Evolutionary conservation across 1,284 basidiomycete genomes (phyloP), one percentile per base, ranked within the genome.

Genomic region (Moesziomyces globuligerus): DNA sequence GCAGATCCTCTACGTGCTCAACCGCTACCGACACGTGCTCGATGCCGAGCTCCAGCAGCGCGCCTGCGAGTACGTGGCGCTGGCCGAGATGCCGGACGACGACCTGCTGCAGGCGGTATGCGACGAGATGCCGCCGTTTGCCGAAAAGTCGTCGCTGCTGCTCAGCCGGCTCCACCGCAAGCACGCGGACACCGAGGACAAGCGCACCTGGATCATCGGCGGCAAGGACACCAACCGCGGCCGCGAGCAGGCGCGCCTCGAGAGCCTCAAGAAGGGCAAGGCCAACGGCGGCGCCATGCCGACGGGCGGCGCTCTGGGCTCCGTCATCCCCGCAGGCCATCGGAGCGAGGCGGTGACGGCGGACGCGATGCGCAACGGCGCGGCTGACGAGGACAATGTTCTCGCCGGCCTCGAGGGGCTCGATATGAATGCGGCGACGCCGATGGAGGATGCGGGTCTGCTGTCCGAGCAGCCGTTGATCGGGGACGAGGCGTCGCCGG

Each of bases 81-180:
- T 80, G 29, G 74, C 74, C 13, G 55, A 76, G 69, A 43, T 78
- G 51, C 61, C 74, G 7, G 90, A 93, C 39, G 94, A 98, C 78
- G 94, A 94, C 76, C 86, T 98, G 38, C 85, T 99, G 51, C 92
- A 94, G 81, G 91, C 91, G 56, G 89, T 98, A 13, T 98, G 94
- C 83, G 96, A 98, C 82, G 96, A 98, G 84, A 98, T 99, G 90
- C 96, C 96, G 7, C 93, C 95, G 0, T 99, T 97, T 86, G 93
- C 94, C 1, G 91, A 96, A 55, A 89, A 94, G 48, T 91, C 93
- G 72, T 97, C 76, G 11, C 55, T 94, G 7, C 86, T 98, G 17
- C 85, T 96, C 38, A 90, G 88, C 57, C 87, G 93, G 36, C 84
- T 98, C 38, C 92, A 95, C 79, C 89, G 89, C 76, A 94, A 94